Base-by-base conservation (phyloP, 2,329 filamentous ascomycete species). In the Eutypella sp. region DNA sequence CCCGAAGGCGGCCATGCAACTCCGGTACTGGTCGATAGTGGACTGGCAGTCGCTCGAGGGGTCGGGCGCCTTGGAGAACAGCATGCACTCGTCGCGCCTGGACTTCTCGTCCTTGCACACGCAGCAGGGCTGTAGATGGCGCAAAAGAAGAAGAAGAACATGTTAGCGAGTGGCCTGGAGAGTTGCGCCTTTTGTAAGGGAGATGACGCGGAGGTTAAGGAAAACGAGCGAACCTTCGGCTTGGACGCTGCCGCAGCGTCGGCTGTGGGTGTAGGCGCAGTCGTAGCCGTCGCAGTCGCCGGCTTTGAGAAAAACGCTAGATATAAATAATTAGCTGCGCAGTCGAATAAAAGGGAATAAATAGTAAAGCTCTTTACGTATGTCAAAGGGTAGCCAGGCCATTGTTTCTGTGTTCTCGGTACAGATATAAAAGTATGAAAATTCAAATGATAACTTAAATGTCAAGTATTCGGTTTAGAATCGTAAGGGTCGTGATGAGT, bases 81-180 rank as follows among this genome's bases (percentile, higher is more conserved):
- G 87, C 92, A 99, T 97, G 76, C 93, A 99, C 71, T 99, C 91
- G 72, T 99, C 93, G 53, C 93, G 89, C 57, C 79, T 79, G 33
- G 88, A 77, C 70, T 99, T 99, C 69, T 99, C 90, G 38, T 93
- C 82, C 65, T 91, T 96, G 81, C 93, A 99, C 24, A 97, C 93
- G 66, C 93, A 97, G 79, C 93, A 97, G 37, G 92, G 92, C 89
- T 96, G 61, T 48, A 19, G 3, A n/a, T 6, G 11, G 37, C 92
- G 92, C 89, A 96, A 60, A 48, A 19, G 3, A n/a, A 5, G 11
- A 10, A 20, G 9, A 18, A 37, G 13, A n/a, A 3, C 13, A 3
- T 15, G 46, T 60, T 29, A 49, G 41, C 4, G 16, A 23, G 13
- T 37, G n/a, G n/a, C n/a, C n/a, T n/a, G n/a, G n/a, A n/a, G n/a